Evolutionary conservation across 371 early-diverging fungal genomes (phyloP), one percentile per base, ranked within the genome.

Genomic region (Rhizopus arrhizus): DNA sequence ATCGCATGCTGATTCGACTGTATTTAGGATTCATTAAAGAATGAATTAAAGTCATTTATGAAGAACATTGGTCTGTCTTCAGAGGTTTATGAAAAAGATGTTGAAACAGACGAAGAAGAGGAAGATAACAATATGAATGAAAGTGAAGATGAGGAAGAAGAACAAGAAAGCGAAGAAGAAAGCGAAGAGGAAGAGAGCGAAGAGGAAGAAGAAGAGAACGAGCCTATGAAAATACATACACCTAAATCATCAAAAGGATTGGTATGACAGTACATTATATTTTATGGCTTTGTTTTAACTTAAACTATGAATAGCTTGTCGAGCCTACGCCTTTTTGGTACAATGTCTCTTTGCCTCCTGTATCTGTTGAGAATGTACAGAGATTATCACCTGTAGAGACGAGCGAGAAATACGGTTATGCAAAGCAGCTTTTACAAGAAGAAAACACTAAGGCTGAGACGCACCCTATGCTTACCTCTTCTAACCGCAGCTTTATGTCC

Each of bases 401-500:
- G 13, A 58, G 78, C 4, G 69, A 74, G 55, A 83, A 86, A 62
- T 69, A 81, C 48, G 61, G 57, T 8, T 78, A 82, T 57, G 94
- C 95, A 3, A 80, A 79, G 68, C 69, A 80, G 15, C 68, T 94
- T 33, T 73, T 90, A 66, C 80, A 82, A 34, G 69, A 77, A 53
- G 96, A 95, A 60, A 88, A 86, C 62, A 72, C 79, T 35, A 78
- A 75, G n/a, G 87, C 87, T 57, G 88, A 86, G 56, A 80, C 80
- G 42, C 79, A 81, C 53, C 76, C 80, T 3, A 64, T 59, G 16
- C 68, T 89, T 16, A 83, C 87, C 5, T 78, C 88, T 5, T 87
- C 92, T 38, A 96, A 98, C 78, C 83, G 85, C 59, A 84, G 85
- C 53, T 97, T 96, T 72, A 83, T 96, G 38, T 77, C 89, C 40